Evolutionary conservation across 805 yeast species (phyloP).

Genomic region (Maudiozyma barnettii): DNA sequence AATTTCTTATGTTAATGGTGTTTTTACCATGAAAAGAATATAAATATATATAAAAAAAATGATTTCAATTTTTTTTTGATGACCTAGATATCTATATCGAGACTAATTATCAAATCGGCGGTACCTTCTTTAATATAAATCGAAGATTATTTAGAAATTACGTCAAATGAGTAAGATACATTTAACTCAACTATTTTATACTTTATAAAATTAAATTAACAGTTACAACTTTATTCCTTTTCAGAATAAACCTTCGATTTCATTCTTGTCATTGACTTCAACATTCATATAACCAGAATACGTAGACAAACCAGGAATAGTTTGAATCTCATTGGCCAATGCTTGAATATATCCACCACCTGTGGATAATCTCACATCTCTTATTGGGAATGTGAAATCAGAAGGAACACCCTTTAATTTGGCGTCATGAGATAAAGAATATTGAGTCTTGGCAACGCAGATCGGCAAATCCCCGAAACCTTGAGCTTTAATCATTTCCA

Average conservation of each 20-base stretch:
- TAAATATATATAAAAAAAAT: no score
- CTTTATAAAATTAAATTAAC: not conserved
- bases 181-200: no score
- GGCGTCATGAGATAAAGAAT: conserved; percentile 76
- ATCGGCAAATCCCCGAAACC: conserved; percentile 73
- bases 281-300: conserved; percentile 83
- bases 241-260: conserved; percentile 75
- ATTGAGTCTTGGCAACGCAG: conserved; percentile 81
- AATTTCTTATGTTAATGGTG: not conserved
- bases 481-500: conserved; percentile 57
- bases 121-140: no score
- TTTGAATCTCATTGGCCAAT: conserved; percentile 76
- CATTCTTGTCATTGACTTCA: conserved; percentile 71
- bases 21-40: conserved; percentile 4
- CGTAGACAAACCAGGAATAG: conserved; percentile 80
- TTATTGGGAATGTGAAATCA: conserved; percentile 69
- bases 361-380: conserved; percentile 67
- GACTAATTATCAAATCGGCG: no score
- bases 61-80: no score
- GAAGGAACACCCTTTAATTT: conserved; percentile 75
- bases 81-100: no score
- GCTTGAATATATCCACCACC: conserved; percentile 86
- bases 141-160: no score
- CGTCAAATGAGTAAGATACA: no score
- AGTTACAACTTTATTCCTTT: no score